Percentiles rank a stretch among this genome's conserved stretches.
Evolutionary conservation across 176 grass and related monocot genomes (phyloP).

Genomic region (Eremochloa ophiuroides): DNA sequence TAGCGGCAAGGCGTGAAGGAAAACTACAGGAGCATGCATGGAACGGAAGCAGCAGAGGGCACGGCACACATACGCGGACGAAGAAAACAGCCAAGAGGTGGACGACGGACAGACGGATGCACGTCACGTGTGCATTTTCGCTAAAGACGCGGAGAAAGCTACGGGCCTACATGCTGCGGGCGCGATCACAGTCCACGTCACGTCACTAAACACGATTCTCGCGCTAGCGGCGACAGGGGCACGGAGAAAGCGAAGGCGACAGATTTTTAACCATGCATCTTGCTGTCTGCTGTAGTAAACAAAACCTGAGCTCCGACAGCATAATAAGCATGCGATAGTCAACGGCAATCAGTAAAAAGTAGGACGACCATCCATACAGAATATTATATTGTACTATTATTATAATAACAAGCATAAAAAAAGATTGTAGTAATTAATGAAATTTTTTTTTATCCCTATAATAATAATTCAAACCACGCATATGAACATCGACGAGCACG

Average conservation of each 20-base stretch:
- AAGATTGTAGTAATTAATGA: not conserved
- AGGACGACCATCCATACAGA: not conserved
- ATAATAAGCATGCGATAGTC: not conserved
- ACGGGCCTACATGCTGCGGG: no score
- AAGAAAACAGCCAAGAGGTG: not conserved
- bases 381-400: not conserved
- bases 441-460: not conserved
- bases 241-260: not conserved
- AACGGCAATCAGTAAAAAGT: not conserved
- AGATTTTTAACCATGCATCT: not conserved
- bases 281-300: not conserved
- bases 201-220: not conserved
- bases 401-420: not conserved
- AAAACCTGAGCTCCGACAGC: not conserved
- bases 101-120: not conserved
- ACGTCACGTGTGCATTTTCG: not conserved
- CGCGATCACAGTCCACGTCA: not conserved
- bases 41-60: not conserved
- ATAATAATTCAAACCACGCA: not conserved
- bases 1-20: not conserved
- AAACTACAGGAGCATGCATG: not conserved
- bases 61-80: not conserved
- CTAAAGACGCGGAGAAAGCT: not conserved
- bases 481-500: not conserved
- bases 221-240: not conserved